Evolutionary conservation across 108 stramenopile genomes (phyloP), one percentile per base, ranked within the genome.

Genomic region (Nitzschia sp.): DNA sequence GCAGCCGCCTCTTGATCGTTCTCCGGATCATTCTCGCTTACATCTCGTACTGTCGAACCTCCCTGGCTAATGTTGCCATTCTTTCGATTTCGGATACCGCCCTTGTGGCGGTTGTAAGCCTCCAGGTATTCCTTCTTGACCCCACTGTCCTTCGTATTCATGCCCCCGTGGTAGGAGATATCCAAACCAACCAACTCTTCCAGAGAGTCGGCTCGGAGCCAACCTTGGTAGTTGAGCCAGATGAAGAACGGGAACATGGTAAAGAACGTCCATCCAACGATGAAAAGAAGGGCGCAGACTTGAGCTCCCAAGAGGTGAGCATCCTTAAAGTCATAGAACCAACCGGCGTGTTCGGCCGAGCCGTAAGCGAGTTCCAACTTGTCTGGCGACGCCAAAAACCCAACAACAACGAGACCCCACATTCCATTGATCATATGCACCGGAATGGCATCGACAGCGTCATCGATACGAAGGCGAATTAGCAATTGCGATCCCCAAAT

Each of bases 361-460:
- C 78, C 80, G 59, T 75, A 85, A 0, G 77, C 71, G 3, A 56
- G 2, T 31, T 64, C 34, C 48, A 90, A 26, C 46, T 63, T 53
- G 28, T 27, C 13, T 8, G 85, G 86, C 19, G 75, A 64, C 6
- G 92, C 86, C 72, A 97, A 92, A 6, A 92, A 68, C 24, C 93
- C 97, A 9, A 80, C 74, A 13, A 89, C 90, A 19, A 98, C 47
- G 46, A 91, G 33, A 46, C 97, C 97, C 96, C 96, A 97, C 18
- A 76, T 56, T n/a, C 97, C 97, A 68, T 81, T 67, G 30, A 82
- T 65, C 69, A 92, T 72, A 68, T 97, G 97, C 9, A 96, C 93
- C 3, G 97, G 94, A 53, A 94, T 85, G 45, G 96, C 97, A 70
- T 96, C 91, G 1, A 98, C 95, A 36, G 95, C 94, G 71, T 98